Base-by-base conservation (phyloP, 441 rosid species). In the Cnidoscolus chayamansa region DNA sequence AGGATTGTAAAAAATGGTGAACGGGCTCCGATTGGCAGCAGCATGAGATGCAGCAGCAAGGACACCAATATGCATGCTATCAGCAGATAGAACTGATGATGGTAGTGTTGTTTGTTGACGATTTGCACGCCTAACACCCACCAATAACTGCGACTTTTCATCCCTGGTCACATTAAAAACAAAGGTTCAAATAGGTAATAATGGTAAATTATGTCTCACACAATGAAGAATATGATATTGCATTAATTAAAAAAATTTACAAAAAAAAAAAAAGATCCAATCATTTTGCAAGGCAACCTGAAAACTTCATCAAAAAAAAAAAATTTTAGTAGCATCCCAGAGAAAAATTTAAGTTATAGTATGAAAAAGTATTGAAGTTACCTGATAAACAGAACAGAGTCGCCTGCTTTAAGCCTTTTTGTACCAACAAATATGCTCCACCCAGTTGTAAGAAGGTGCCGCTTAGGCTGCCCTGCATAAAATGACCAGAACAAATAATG, bases 41-140 rank as follows among this genome's bases (percentile, higher is more conserved):
- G 99, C 99, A 72, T 94, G 99, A 72, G 99, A 97, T 0, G 98
- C 97, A 76, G 99, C 99, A 74, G 99, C 98, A 76, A 94, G 99
- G 75, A 94, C 93, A 72, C 98, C 99, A n/a, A 94, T 94, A 81
- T 94, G 99, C 98, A 92, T 94, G 77, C 97, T 92, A 63, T 92
- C 99, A 13, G 98, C 93, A 35, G 98, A 94, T 30, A 90, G 88
- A 81, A 94, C 98, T 7, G 93, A 89, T n/a, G 97, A 94, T 20
- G 98, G 98, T 68, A 92, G 77, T 1, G 93, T 81, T 58, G 94
- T 85, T 75, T 92, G 98, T 74, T 94, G 98, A 48, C 97, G 89
- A 83, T 94, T 90, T 8, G 97, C 94, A 55, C 89, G 92, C 79
- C 99, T 87, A 63, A 92, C 88, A n/a, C 99, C 98, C 56, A 94